Conservation (phyloP, 345 rosid genomes). For the Lepidium aucheri region DNA sequence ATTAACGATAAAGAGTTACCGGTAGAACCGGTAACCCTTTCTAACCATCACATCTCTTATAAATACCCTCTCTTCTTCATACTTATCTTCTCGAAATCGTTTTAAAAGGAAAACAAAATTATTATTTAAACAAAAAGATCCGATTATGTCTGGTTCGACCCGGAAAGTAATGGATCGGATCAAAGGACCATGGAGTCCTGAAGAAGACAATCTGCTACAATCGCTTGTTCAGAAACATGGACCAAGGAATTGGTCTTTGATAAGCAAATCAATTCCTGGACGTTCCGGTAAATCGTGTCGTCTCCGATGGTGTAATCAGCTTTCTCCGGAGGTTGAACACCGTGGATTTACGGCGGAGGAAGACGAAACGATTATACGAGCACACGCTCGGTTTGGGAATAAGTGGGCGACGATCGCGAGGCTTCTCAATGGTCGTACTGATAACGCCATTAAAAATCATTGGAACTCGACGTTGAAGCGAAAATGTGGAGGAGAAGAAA, state of each 20-base stretch:
- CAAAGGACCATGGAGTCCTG: conserved; percentile 96
- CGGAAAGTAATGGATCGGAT: conserved; percentile 57
- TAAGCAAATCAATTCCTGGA: conserved; percentile 88
- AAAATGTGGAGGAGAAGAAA: conserved; percentile 39
- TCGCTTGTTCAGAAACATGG: conserved; percentile 64
- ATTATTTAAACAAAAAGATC: not conserved
- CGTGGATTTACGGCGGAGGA: conserved; percentile 69
- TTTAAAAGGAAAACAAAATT: not conserved
- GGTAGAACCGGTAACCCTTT: conserved; percentile 22
- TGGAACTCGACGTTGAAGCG: conserved; percentile 95
- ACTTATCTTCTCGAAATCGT: conserved; percentile 17
- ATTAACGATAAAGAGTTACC: conserved; percentile 20
- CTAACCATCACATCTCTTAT: conserved; percentile 11
- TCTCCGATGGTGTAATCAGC: conserved; percentile 95
- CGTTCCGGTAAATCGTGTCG: conserved; percentile 91
- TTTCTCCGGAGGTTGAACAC: conserved; percentile 87
- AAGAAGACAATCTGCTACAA: conserved; percentile 72
- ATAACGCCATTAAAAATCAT: conserved; percentile 90
- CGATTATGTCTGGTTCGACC: conserved; percentile 23
- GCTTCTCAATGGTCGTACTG: conserved; percentile 85
- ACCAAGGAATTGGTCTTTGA: conserved; percentile 87
- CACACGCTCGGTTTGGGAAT: conserved; percentile 83
- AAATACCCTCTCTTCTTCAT: conserved; percentile 6
- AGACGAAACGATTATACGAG: conserved; percentile 60
- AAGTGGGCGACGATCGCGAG: conserved; percentile 97